Evolutionary conservation across 352 stramenopile genomes (phyloP), one percentile per base, ranked within the genome.

Genomic region (Phytophthora multivora): DNA sequence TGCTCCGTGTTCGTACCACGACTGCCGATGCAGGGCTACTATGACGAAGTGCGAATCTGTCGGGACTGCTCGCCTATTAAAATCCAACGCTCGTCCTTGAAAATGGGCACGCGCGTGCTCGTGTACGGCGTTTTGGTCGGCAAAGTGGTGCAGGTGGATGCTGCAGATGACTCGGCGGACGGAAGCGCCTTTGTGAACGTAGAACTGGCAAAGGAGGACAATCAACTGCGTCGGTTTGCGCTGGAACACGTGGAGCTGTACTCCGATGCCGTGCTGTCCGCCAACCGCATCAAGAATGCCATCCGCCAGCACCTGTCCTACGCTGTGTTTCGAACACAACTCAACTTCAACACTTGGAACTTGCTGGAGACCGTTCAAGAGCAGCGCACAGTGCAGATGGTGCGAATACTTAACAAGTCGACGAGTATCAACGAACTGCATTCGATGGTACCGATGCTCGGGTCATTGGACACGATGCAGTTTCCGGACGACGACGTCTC

Each of bases 271-370:
- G 79, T 92, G 2, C 50, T 93, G 15, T 91, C 83, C 3, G 83
- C 86, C 10, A 95, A 95, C 47, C 81, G 81, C 6, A 95, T 95
- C 57, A 95, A 95, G 57, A 89, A 75, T 41, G 74, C 77, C 1
- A 91, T 95, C 28, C 77, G 80, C 2, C 59, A 77, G 25, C 82
- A 95, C 48, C 63, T 95, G 13, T 81, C 86, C 25, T 81, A 93
- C 41, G 66, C 77, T n/a, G 68, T 95, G 2, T 90, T 91, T 63
- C 82, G 86, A 3, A 90, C 86, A 16, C 86, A 91, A 41, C 77
- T 95, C 30, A 91, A 95, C 39, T 95, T 95, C 48, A 91, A 82
- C 49, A 95, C 86, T 18, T 95, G 86, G 86, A 95, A 91, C 53
- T 54, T 91, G 30, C 59, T 95, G 12, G 86, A 95, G 48, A 83